Evolutionary conservation across 495 filamentous ascomycete genomes (phyloP).

Genomic region (Astrothelium subdiscretum): DNA sequence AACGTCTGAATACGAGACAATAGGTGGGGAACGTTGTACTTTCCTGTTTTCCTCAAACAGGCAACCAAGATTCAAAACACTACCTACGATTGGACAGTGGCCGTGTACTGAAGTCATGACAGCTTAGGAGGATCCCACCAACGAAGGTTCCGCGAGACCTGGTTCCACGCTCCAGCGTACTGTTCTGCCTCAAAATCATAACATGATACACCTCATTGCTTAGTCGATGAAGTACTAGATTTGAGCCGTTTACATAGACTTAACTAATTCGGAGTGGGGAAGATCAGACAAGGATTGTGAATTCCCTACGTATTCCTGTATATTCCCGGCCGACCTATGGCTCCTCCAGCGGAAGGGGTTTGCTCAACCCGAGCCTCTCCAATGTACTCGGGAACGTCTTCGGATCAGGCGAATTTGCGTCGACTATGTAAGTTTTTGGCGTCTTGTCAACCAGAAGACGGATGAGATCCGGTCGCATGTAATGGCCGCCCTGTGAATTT

Average conservation of each 20-base stretch:
- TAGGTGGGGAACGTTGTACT: too few relatives aligned
- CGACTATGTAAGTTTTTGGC: neutral
- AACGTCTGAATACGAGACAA: too few relatives aligned
- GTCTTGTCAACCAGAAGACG: neutral
- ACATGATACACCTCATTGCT: neutral
- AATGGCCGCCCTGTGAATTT: conserved; percentile 2
- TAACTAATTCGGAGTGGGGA: neutral
- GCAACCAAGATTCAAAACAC: too few relatives aligned
- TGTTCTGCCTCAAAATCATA: neutral
- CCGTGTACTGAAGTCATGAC: too few relatives aligned
- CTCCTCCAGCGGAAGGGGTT: neutral
- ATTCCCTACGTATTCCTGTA: neutral
- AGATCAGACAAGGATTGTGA: neutral
- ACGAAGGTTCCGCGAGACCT: too few relatives aligned
- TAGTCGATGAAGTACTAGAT: neutral
- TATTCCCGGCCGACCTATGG: neutral
- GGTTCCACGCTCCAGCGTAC: neutral
- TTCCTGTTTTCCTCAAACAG: too few relatives aligned
- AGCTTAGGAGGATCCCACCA: too few relatives aligned
- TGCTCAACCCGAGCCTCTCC: neutral
- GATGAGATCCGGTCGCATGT: neutral
- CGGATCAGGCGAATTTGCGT: neutral
- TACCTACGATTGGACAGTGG: too few relatives aligned
- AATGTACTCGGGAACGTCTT: neutral
- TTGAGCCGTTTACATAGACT: neutral